A percentile compares a stretch with the other conserved stretches of the same genome.
Evolutionary conservation across 257 asterid genomes (phyloP).

Genomic region (Anisodus tanguticus): DNA sequence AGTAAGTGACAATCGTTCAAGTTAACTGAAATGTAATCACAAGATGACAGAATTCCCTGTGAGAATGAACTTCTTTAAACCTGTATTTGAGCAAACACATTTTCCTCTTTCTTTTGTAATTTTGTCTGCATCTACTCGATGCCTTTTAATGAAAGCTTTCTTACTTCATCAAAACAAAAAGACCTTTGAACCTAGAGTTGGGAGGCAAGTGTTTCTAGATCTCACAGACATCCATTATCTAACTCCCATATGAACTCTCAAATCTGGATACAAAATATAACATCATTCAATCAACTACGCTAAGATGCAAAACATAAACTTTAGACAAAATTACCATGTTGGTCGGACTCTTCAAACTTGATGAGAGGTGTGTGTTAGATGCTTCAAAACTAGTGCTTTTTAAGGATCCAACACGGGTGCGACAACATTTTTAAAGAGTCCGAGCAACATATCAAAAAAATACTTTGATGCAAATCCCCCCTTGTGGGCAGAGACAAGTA

Average conservation of each 20-base stretch:
- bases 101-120: no score
- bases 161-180: no score
- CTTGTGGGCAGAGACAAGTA: neutral
- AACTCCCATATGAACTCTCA: neutral
- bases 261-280: neutral
- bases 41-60: neutral
- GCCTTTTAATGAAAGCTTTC: no score
- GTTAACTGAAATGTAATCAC: neutral
- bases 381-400: no score
- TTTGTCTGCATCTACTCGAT: no score
- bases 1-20: neutral
- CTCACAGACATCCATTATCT: neutral
- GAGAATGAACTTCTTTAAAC: neutral
- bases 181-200: neutral
- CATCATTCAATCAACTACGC: neutral
- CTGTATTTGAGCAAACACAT: no score
- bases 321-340: neutral
- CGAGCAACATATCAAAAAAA: no score
- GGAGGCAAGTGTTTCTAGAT: neutral
- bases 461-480: neutral
- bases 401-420: no score
- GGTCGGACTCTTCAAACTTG: no score
- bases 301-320: neutral
- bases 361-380: no score
- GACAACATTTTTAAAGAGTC: no score